phyloP scores from a whole-genome alignment of 768 basidiomycete species.

The Pulveroboletus frians region DNA sequence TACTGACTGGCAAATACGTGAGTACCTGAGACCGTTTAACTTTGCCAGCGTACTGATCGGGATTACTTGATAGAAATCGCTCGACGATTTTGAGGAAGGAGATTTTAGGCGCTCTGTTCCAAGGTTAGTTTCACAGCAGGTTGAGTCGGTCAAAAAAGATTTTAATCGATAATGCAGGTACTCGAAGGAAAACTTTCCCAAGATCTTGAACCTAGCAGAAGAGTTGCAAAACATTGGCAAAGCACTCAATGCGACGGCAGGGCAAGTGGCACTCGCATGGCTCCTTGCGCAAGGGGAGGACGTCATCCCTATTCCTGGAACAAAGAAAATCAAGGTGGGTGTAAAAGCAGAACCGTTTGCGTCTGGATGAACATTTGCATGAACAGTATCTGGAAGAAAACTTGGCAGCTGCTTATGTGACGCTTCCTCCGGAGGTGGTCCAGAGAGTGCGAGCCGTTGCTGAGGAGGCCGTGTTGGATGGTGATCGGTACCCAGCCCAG shows the following conservation, averaged over 20 bases:
- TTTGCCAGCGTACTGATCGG: background rate
- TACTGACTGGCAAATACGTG: slow-evolving; percentile 45
- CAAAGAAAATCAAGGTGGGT: slow-evolving; percentile 30
- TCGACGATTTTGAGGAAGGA: slow-evolving; percentile 27
- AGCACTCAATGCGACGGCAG: slow-evolving; percentile 32
- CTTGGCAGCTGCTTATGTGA: slow-evolving; percentile 30
- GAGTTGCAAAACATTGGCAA: slow-evolving; percentile 30
- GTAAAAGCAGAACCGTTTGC: background rate
- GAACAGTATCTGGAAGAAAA: slow-evolving; percentile 44
- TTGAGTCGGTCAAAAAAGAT: background rate
- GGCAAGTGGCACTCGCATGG: slow-evolving; percentile 40
- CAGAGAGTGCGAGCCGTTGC: slow-evolving; percentile 34
- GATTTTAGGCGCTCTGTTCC: slow-evolving; percentile 25
- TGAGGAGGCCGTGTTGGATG: slow-evolving; percentile 26
- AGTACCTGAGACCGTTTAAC: background rate
- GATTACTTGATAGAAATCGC: slow-evolving; percentile 24
- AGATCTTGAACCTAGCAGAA: slow-evolving; percentile 36
- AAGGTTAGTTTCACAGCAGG: slow-evolving; percentile 21
- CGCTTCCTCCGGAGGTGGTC: slow-evolving; percentile 35
- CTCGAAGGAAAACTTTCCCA: slow-evolving; percentile 42
- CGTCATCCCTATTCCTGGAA: slow-evolving; percentile 40
- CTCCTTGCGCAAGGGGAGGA: slow-evolving; percentile 35
- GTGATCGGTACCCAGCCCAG: slow-evolving; percentile 22
- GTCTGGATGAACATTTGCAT: background rate
- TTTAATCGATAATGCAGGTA: slow-evolving; percentile 13